Evolutionary conservation across 805 yeast genomes (phyloP), one percentile per base, ranked within the genome.

Genomic region (Candida michaelii): DNA sequence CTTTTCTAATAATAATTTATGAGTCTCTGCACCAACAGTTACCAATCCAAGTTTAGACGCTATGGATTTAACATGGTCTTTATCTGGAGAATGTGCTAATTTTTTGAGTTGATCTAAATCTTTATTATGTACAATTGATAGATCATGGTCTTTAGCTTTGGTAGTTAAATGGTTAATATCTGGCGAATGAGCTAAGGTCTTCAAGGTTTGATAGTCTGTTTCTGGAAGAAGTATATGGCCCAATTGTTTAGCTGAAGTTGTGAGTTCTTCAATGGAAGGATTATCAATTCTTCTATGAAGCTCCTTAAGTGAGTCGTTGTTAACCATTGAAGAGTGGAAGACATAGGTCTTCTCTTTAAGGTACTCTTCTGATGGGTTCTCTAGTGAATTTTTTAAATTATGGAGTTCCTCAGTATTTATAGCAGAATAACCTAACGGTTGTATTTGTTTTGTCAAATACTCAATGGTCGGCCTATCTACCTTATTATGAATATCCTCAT

Each of bases 11-110:
- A 47, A 39, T n/a, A 27, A 5, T 19, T 43, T 34, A 17, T 32
- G 36, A 11, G 40, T 43, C 7, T 36, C 38, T 1, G 36, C 35
- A 30, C 33, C 46, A 7, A 68, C 46, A 7, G 47, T 45, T 10
- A 46, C 45, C 1, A 45, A 36, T 4, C 53, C 53, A n/a, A 45
- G 30, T 5, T 39, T 44, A 15, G 29, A 30, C 3, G 59, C 58
- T 8, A 45, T 39, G 3, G 42, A 36, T 4, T 43, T 34, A 14
- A 60, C 27, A 38, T 54, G 55, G 11, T 36, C 47, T 21, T 49
- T 43, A 8, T 44, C 29, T 10, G 64, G 63, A 2, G 50, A 39
- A 36, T 51, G 40, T 4, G 65, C 64, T 17, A 59, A 53, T 15
- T 47, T 29, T 24, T 44, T 36, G 32, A 60, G 50, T 16, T 50